Percentiles rank a stretch among this genome's conserved stretches.
phyloP scores from a whole-genome alignment of 129 eudicot species.

The Gnaphalium uliginosum region DNA sequence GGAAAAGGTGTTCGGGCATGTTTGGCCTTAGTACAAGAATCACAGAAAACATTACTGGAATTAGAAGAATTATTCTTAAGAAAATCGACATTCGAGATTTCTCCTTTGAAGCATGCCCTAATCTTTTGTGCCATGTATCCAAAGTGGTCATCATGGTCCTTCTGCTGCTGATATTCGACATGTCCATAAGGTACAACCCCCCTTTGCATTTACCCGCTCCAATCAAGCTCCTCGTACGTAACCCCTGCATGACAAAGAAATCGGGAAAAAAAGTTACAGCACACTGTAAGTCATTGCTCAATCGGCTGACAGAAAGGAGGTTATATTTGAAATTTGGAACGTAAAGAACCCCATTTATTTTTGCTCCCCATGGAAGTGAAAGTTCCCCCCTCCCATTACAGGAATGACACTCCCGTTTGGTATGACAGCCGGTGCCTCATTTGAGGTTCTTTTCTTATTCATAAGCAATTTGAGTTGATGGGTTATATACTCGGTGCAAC shows the following conservation, averaged over 20 bases:
- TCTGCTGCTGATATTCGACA: not conserved
- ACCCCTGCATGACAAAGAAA: slow-evolving; percentile 74
- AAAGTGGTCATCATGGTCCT: not conserved
- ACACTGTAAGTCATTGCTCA: no score
- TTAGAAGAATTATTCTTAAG: not conserved
- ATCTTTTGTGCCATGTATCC: slow-evolving; percentile 1
- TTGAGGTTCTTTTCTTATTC: no score
- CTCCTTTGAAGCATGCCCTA: not conserved
- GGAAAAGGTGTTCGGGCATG: not conserved
- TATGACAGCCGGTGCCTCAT: no score
- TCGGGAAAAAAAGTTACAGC: no score
- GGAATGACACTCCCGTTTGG: no score
- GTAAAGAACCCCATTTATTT: no score
- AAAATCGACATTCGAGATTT: not conserved
- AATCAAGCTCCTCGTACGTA: slow-evolving; percentile 26
- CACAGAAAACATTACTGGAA: not conserved
- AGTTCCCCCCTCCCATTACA: no score
- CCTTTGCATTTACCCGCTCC: not conserved
- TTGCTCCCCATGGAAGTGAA: no score
- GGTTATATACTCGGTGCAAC: no score
- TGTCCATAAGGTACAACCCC: not conserved
- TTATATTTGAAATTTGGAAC: no score
- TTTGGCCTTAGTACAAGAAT: not conserved
- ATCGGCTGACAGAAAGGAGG: no score
- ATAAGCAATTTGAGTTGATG: no score